These are phyloP conservation scores for Aschersonia sp. DNA, from an alignment of 2,329 filamentous ascomycete genomes.

Conservation along the genomic window DNA sequence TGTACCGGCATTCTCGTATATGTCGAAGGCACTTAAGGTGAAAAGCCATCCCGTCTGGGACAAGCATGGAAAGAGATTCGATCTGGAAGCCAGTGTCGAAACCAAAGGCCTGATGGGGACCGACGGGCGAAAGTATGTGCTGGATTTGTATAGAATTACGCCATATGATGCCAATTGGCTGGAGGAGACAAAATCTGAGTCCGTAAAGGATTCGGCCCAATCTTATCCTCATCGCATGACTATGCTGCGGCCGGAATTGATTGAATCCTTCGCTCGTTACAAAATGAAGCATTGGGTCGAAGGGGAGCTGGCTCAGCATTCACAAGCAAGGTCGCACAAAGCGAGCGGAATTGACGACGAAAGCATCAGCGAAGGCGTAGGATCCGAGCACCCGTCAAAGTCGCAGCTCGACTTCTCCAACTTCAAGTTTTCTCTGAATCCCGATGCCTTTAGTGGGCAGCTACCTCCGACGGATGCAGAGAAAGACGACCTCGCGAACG, in stretches of 20 bases:
- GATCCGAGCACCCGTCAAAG: slow-evolving; percentile 19
- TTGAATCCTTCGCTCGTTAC: slow-evolving; percentile 70
- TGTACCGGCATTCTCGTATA: slow-evolving; percentile 67
- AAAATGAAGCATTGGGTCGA: slow-evolving; percentile 86
- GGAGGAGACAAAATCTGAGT: slow-evolving; percentile 50
- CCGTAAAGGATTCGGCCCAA: slow-evolving; percentile 24
- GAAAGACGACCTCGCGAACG: slow-evolving; percentile 65
- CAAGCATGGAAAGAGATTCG: slow-evolving; percentile 80
- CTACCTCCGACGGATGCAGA: slow-evolving; percentile 80
- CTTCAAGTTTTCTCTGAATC: slow-evolving; percentile 82
- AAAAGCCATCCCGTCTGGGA: slow-evolving; percentile 98
- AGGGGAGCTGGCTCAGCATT: slow-evolving; percentile 55
- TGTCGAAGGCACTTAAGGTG: slow-evolving; percentile 79
- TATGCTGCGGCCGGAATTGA: slow-evolving; percentile 75
- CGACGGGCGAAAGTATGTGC: slow-evolving; percentile 91
- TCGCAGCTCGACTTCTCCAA: slow-evolving; percentile 70
- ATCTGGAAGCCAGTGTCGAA: slow-evolving; percentile 89
- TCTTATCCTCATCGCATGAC: slow-evolving; percentile 94
- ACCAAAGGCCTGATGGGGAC: slow-evolving; percentile 96
- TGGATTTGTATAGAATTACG: slow-evolving; percentile 89
- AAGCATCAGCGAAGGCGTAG: slow-evolving; percentile 18
- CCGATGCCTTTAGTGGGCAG: slow-evolving; percentile 90
- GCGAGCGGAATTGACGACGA: slow-evolving; percentile 15
- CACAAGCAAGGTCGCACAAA: slow-evolving; percentile 19
- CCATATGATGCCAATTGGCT: slow-evolving; percentile 85